phyloP scores from a whole-genome alignment of 352 stramenopile genomes.

The Phytophthora foliorum region DNA sequence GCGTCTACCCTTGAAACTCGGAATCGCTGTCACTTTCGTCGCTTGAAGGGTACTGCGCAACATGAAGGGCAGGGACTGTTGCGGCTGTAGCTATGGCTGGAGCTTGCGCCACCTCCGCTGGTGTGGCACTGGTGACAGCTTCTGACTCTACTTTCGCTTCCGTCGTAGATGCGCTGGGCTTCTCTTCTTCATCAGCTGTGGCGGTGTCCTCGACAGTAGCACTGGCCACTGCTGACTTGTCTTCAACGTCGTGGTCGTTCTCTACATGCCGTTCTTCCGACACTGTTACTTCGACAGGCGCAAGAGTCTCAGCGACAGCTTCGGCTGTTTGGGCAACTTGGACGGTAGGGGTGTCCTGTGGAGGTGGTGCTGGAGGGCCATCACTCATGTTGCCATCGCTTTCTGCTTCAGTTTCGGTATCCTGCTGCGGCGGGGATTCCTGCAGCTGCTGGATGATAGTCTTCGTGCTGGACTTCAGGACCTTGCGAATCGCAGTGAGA shows the following conservation, averaged over 20 bases:
- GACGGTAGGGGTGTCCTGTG: constrained; percentile 14
- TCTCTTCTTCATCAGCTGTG: constrained; percentile 16
- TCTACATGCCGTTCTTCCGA: constrained; percentile 12
- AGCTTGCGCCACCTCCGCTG: constrained; percentile 7
- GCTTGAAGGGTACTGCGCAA: constrained; percentile 38
- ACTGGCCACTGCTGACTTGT: constrained; percentile 7
- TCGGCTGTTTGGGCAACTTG: constrained; percentile 10
- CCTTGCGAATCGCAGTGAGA: constrained; percentile 76
- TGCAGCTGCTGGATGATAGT: constrained; percentile 69
- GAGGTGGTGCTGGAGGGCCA: constrained; percentile 47
- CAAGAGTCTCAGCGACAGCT: constrained; percentile 16
- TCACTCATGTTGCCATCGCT: constrained; percentile 48
- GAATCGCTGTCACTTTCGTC: constrained; percentile 44
- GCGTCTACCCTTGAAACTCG: constrained; percentile 36
- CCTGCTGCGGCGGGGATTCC: constrained; percentile 27
- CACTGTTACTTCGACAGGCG: constrained; percentile 18
- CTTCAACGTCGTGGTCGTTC: constrained; percentile 16
- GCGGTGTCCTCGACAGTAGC: constrained; percentile 1
- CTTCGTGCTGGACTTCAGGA: constrained; percentile 84
- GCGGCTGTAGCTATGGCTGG: neutral
- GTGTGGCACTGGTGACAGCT: constrained; percentile 3
- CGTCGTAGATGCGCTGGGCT: neutral
- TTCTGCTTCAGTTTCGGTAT: constrained; percentile 29
- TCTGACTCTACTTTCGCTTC: constrained; percentile 17
- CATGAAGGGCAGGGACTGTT: constrained; percentile 11